Evolutionary conservation across 148 eudicot genomes (phyloP), one percentile per base, ranked within the genome.

Genomic region (Silene uniflora): DNA sequence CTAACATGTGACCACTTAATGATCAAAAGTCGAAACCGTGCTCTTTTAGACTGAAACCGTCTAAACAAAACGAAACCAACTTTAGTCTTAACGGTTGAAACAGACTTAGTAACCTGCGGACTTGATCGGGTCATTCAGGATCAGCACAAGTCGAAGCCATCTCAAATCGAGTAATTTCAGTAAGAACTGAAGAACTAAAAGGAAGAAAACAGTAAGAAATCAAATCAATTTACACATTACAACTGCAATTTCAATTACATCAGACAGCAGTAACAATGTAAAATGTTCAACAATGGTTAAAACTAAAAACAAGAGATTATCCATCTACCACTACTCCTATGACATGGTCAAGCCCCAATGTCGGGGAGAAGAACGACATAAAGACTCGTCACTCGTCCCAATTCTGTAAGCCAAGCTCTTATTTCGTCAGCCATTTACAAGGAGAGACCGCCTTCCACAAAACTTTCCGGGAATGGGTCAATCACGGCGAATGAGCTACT

Each of bases 341-440:
- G 21, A 73, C 58, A 67, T 4, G 21, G 69, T 66, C 32, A 65
- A 49, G 3, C 77, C 62, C 46, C 69, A 52, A 54, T 44, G 24
- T 7, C 2, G 27, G 44, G 44, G 65, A 67, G 46, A 58, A 46
- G 80, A 29, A 54, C 61, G 62, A 73, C 66, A 77, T 62, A 74
- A 75, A 77, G 17, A 52, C 56, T 52, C 56, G 77, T 39, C 10
- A 67, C 49, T 62, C 52, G 9, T 16, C 39, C 64, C n/a, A 81
- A 67, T 62, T 42, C 77, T 54, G 75, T 77, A 54, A 81, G 84
- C 80, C 73, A 44, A 55, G 81, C 84, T 76, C 81, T 82, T 78
- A 82, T 78, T 82, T 69, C 39, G 73, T 82, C 81, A 82, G 75
- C 68, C 84, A 82, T 82, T 78, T 82, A 82, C 84, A 82, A 21